Conservation (phyloP, 371 early-diverging fungal genomes). For the Mortierella sp. region DNA sequence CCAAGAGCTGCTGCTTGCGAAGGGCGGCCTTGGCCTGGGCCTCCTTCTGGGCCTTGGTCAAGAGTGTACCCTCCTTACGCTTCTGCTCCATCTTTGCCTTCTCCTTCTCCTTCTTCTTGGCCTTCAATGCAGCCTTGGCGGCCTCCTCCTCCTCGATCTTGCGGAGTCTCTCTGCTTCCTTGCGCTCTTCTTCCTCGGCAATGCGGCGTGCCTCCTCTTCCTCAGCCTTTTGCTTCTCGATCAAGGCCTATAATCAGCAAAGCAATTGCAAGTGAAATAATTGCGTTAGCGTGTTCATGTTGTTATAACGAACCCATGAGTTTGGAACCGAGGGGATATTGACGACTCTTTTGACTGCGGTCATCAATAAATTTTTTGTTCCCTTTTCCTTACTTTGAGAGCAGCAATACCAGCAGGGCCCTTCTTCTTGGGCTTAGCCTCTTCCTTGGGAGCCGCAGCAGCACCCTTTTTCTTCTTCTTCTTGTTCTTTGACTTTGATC, state of each 20-base stretch:
- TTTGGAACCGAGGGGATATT: too few relatives aligned
- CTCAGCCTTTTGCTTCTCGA: constrained; percentile 54
- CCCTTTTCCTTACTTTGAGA: constrained; percentile 78
- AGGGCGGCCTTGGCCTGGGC: constrained; percentile 80
- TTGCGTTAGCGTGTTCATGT: too few relatives aligned
- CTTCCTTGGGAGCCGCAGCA: constrained; percentile 53
- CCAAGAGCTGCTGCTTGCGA: constrained; percentile 83
- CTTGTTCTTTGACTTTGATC: constrained; percentile 58
- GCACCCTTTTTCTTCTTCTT: constrained; percentile 62
- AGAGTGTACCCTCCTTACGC: constrained; percentile 90
- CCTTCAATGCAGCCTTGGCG: constrained; percentile 71
- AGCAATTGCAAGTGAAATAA: too few relatives aligned
- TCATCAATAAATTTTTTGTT: too few relatives aligned
- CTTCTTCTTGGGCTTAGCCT: constrained; percentile 63
- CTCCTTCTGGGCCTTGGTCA: constrained; percentile 94
- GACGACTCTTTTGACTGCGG: too few relatives aligned
- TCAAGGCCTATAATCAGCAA: constrained; percentile 23
- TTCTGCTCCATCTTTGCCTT: constrained; percentile 89
- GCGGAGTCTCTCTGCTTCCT: constrained; percentile 62
- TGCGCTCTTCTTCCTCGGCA: constrained; percentile 67
- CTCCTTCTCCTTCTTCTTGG: constrained; percentile 79
- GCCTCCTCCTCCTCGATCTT: constrained; percentile 65
- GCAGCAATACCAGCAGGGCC: constrained; percentile 74
- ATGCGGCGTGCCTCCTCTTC: constrained; percentile 70
- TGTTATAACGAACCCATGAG: too few relatives aligned